These are phyloP conservation scores for Globisporangium nunn DNA, from an alignment of 352 stramenopile genomes.

Conservation along the genomic window DNA sequence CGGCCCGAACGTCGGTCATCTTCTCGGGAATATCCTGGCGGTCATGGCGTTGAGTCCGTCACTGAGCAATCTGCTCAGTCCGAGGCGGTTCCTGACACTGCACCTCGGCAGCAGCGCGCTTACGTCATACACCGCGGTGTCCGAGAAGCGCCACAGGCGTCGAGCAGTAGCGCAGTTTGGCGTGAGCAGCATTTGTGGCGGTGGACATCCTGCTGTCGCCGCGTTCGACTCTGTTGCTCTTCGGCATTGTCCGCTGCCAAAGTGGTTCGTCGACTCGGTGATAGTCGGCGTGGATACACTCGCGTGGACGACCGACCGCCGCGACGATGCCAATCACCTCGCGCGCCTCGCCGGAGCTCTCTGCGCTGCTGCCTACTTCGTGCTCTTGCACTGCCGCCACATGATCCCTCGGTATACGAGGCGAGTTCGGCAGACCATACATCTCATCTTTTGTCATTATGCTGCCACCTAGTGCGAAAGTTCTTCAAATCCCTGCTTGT, in stretches of 20 bases:
- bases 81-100: conserved; percentile 58
- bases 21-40: conserved; percentile 68
- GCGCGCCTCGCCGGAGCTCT: conserved; percentile 63
- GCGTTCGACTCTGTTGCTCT: conserved; percentile 66
- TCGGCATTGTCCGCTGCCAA: conserved; percentile 71
- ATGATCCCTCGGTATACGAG: not conserved
- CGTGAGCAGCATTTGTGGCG: conserved; percentile 67
- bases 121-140: conserved; percentile 50
- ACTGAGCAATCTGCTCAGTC: conserved; percentile 60
- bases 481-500: not conserved
- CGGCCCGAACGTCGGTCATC: conserved; percentile 43
- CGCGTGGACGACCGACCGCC: conserved; percentile 35
- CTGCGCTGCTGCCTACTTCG: conserved; percentile 57
- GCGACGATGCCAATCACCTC: conserved; percentile 66
- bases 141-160: conserved; percentile 43
- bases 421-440: not conserved
- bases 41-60: conserved; percentile 73
- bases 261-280: conserved; percentile 56
- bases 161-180: conserved; percentile 51
- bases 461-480: not conserved
- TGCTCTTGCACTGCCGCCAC: conserved; percentile 28
- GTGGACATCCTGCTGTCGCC: conserved; percentile 67
- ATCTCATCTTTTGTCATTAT: not conserved
- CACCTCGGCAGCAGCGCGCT: conserved; percentile 69
- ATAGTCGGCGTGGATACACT: conserved; percentile 78